Evolutionary conservation across 345 rosid genomes (phyloP).

Genomic region (Trapa bicornis): DNA sequence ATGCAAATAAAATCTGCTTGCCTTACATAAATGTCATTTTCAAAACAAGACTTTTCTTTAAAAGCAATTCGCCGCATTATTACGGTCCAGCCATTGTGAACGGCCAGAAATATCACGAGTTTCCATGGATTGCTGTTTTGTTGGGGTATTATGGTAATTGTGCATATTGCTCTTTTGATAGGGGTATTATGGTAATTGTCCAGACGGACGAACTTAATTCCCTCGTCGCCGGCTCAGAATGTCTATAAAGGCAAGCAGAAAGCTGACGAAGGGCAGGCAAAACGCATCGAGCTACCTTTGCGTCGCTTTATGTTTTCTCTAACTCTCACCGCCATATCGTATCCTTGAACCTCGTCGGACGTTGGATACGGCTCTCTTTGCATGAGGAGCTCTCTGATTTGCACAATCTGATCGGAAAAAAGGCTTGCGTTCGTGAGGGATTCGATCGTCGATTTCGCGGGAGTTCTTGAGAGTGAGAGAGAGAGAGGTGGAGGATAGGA

Average conservation of each 20-base stretch:
- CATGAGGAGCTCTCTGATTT: not conserved
- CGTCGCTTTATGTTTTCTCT: not conserved
- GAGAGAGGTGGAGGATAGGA: too few species aligned
- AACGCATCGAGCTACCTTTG: not conserved
- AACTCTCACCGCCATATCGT: not conserved
- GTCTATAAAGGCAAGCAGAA: conserved; percentile 11
- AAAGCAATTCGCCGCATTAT: too few species aligned
- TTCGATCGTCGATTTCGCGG: not conserved
- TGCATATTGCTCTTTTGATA: too few species aligned
- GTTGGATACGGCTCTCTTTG: not conserved
- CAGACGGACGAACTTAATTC: not conserved
- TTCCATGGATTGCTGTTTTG: not conserved
- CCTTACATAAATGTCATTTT: too few species aligned
- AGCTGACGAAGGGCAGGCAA: not conserved
- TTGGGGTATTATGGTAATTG: not conserved
- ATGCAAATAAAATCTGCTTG: not conserved
- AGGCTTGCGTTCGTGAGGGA: not conserved
- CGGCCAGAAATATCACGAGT: not conserved
- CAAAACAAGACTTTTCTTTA: too few species aligned
- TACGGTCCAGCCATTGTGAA: not conserved
- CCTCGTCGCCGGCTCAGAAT: not conserved
- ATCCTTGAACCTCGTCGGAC: not conserved
- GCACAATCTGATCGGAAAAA: not conserved
- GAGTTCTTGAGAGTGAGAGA: not conserved
- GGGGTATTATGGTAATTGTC: too few species aligned